A percentile compares a stretch with the other conserved stretches of the same genome.
phyloP scores from a whole-genome alignment of 371 early-diverging fungal species.

The Lichtheimia corymbifera region DNA sequence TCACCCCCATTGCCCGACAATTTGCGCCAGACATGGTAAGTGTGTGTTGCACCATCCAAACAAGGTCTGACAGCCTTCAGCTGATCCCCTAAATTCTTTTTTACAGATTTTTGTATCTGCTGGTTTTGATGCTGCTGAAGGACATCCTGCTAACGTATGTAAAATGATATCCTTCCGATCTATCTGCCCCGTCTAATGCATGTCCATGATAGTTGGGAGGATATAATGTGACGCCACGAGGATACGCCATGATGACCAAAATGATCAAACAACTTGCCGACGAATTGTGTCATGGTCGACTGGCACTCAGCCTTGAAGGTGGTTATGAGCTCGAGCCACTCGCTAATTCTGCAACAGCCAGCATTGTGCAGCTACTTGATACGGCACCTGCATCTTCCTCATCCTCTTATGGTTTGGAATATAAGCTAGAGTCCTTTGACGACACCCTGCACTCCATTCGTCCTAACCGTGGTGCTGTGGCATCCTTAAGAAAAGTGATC shows the following conservation, averaged over 20 bases:
- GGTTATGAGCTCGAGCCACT: slow-evolving; percentile 49
- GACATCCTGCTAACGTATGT: slow-evolving; percentile 61
- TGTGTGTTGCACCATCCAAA: background rate
- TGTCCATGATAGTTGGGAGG: slow-evolving; percentile 52
- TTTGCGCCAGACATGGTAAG: slow-evolving; percentile 61
- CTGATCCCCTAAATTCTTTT: background rate
- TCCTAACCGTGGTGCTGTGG: slow-evolving; percentile 54
- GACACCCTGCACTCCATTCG: slow-evolving; percentile 51
- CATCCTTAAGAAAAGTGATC: slow-evolving; percentile 39
- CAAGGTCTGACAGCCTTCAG: background rate
- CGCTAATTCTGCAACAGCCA: slow-evolving; percentile 40
- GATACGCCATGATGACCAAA: slow-evolving; percentile 60
- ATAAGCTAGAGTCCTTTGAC: background rate
- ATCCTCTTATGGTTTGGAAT: too few species aligned
- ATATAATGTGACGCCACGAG: slow-evolving; percentile 57
- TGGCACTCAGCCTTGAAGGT: slow-evolving; percentile 53
- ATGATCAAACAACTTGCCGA: slow-evolving; percentile 54
- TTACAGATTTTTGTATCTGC: slow-evolving; percentile 59
- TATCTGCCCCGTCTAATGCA: background rate
- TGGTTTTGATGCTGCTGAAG: slow-evolving; percentile 70
- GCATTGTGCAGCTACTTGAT: slow-evolving; percentile 33
- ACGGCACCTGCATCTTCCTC: background rate
- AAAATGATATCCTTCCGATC: background rate
- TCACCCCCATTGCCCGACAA: slow-evolving; percentile 60
- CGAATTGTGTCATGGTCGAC: slow-evolving; percentile 49